phyloP scores from a whole-genome alignment of 441 rosid genomes.

The Bruguiera hainesii region DNA sequence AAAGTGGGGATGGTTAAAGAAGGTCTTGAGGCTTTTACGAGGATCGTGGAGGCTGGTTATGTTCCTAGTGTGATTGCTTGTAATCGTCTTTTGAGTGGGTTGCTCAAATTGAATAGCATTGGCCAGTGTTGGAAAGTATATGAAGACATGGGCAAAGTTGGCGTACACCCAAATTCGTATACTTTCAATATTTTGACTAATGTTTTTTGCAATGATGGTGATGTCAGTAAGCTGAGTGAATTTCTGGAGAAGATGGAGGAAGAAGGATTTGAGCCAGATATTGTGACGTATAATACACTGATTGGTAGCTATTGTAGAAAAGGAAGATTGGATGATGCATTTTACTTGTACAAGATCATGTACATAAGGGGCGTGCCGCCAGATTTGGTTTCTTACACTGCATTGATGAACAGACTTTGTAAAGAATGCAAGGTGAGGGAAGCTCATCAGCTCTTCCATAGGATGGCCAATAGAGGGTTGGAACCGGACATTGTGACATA shows the following conservation, averaged over 20 bases:
- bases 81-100: conserved; percentile 68
- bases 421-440: conserved; percentile 60
- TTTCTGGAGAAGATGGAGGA: conserved; percentile 92
- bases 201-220: conserved; percentile 55
- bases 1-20: conserved; percentile 49
- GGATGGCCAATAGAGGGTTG: conserved; percentile 63
- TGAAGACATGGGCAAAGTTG: conserved; percentile 53
- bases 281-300: conserved; percentile 81
- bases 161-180: conserved; percentile 54
- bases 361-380: conserved; percentile 59
- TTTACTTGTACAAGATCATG: conserved; percentile 76
- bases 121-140: conserved; percentile 72
- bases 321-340: conserved; percentile 69
- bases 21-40: conserved; percentile 44
- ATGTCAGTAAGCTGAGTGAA: conserved; percentile 47
- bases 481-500: conserved; percentile 59
- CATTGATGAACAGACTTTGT: conserved; percentile 75
- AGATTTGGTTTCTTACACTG: conserved; percentile 68
- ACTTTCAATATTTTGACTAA: conserved; percentile 75
- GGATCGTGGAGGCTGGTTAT: conserved; percentile 45
- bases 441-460: conserved; percentile 74
- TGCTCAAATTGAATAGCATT: conserved; percentile 48
- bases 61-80: conserved; percentile 64
- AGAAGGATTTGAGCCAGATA: conserved; percentile 86
- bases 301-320: conserved; percentile 69